Evolutionary conservation across 148 eudicot genomes (phyloP), one percentile per base, ranked within the genome.

Genomic region (Rheum nobile): DNA sequence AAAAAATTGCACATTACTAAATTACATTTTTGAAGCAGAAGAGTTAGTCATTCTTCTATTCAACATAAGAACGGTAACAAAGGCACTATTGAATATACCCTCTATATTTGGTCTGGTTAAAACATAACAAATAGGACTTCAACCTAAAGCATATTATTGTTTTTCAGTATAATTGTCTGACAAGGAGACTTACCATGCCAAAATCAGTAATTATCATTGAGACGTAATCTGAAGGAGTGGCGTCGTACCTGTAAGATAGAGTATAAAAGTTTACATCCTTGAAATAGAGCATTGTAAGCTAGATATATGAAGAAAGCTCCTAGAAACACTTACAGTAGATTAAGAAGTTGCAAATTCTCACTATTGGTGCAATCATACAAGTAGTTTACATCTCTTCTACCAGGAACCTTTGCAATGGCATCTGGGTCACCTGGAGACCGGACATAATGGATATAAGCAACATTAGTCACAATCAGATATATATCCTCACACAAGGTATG

Each of bases 121-220:
- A 50, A 35, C 2, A 34, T 10, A 73, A 37, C 42, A 43, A 50
- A 55, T n/a, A 50, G 34, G 55, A 38, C 1, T 72, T 61, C 31
- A 57, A 70, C 9, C 16, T 10, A 41, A 39, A 41, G n/a, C 48
- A 43, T 22, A 43, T 24, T 19, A 13, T 39, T 12, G 10, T 4
- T n/a, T 5, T 35, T 69, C 17, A 24, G 26, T n/a, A 38, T 7
- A 2, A 71, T 71, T 16, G 22, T 32, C 39, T 34, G 70, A 65
- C 41, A 59, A 59, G 29, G n/a, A 29, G 22, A 85, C 97, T 88
- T 82, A 95, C 98, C 98, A 90, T 87, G 84, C 98, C 98, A 79
- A 85, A 90, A 77, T 95, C 98, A 17, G 97, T 90, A 71, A 95
- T 86, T 43, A 95, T 90, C 97, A 95, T 87, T n/a, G 98, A 91